phyloP scores from a whole-genome alignment of 2,329 filamentous ascomycete genomes.

The Calonectria leucothoes region DNA sequence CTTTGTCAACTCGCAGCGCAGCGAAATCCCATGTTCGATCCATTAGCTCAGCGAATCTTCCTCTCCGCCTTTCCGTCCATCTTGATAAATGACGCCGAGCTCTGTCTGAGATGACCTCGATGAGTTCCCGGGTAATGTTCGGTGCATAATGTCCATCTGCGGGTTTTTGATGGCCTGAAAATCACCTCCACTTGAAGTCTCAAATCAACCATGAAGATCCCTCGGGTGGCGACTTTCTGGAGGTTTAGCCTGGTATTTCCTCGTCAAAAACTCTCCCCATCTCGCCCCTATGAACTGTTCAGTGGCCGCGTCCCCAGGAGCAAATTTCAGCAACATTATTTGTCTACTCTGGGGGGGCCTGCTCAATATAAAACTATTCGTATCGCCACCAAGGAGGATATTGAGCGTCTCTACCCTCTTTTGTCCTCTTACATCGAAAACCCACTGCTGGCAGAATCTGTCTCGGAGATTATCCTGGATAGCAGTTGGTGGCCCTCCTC shows the following conservation, averaged over 20 bases:
- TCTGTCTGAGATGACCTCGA: neutral
- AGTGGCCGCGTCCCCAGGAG: neutral
- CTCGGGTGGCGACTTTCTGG: neutral
- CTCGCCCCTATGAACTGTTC: neutral
- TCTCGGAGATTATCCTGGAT: slow-evolving; percentile 1
- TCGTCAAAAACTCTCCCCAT: neutral
- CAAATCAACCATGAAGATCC: neutral
- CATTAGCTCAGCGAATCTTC: no score
- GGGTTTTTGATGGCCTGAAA: neutral
- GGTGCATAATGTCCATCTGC: neutral
- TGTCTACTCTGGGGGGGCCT: neutral
- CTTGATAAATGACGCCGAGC: no score
- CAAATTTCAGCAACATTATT: neutral
- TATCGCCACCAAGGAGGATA: neutral
- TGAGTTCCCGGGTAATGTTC: neutral
- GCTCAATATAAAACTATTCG: neutral
- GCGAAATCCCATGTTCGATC: no score
- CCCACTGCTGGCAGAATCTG: neutral
- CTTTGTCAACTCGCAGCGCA: no score
- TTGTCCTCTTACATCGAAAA: neutral
- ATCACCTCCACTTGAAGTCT: neutral
- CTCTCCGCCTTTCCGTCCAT: no score
- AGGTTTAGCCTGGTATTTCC: neutral
- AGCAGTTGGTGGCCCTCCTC: neutral
- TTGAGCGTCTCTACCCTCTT: neutral